Evolutionary conservation across 2,329 filamentous ascomycete genomes (phyloP), one percentile per base, ranked within the genome.

Genomic region (Penicillium sp.): DNA sequence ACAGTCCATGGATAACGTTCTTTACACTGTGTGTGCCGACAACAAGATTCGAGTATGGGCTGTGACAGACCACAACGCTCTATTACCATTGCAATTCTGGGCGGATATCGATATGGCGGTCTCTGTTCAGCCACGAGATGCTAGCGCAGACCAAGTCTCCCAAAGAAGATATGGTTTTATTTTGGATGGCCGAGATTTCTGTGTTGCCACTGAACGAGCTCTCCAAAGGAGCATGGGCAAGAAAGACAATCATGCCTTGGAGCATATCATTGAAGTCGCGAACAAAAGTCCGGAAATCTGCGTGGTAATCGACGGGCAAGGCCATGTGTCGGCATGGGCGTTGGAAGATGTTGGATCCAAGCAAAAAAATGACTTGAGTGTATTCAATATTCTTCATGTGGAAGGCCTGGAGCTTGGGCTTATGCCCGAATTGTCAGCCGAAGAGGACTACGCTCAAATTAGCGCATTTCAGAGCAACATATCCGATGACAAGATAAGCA

Each of bases 261-360:
- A 92, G 51, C 86, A 94, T 57, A 70, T 96, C 4, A 83, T 94
- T 29, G 84, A 88, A 50, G 76, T 95, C 50, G 86, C 87, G 7
- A 92, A 90, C 45, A 82, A 82, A 35, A 84, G 76, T 39, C 86
- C 89, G 0, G 92, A 98, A 59, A 78, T 98, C 2, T 92, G 88
- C 50, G 74, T 96, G 15, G 80, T 90, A 6, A 71, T 95, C 32
- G 87, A 96, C 62, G 80, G 82, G n/a, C 71, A 75, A 32, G 90
- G 90, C 1, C 80, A 82, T 48, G 86, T 96, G 83, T 88, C 85
- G 27, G 87, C 86, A 0, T 95, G 90, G 85, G 90, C 87, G 0
- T 67, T 98, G 39, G 89, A 96, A 60, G 89, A 90, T 55, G 76
- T 94, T 13, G 82, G 84, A 23, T 80, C 77, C 52, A 86, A 82